Evolutionary conservation across 495 filamentous ascomycete species (phyloP).

Genomic region (Symbiotaphrina buchneri): DNA sequence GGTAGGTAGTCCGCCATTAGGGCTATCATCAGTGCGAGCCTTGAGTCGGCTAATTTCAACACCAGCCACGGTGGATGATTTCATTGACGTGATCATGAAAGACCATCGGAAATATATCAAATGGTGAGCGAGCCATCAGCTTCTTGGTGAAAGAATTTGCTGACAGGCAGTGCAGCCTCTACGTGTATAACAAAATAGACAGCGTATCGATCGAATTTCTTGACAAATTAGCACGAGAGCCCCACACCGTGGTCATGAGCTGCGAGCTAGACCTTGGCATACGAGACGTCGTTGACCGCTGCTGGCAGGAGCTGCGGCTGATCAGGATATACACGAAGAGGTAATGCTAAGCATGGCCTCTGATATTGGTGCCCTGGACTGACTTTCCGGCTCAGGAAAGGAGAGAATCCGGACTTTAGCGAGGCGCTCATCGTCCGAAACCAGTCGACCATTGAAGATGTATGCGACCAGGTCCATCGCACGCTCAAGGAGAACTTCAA

Average conservation of each 20-base stretch:
- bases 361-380: background rate
- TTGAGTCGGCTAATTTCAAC: background rate
- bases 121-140: conserved; percentile 19
- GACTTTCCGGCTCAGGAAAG: conserved; percentile 11
- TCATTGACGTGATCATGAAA: conserved; percentile 99
- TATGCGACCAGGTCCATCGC: conserved; percentile 88
- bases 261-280: conserved; percentile 97
- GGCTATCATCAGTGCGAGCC: background rate
- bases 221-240: conserved; percentile 76
- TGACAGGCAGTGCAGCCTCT: conserved; percentile 36
- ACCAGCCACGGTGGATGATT: conserved; percentile 80
- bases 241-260: conserved; percentile 88
- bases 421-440: conserved; percentile 86
- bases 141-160: background rate
- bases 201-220: conserved; percentile 83
- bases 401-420: conserved; percentile 69
- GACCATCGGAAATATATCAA: conserved; percentile 96
- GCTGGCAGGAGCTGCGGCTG: conserved; percentile 83
- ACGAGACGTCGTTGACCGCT: conserved; percentile 80
- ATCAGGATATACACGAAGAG: conserved; percentile 94
- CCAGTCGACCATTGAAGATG: conserved; percentile 82
- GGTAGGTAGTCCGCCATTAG: conserved; percentile 17
- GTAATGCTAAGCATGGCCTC: conserved; percentile 9
- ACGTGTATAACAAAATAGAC: conserved; percentile 99
- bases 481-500: conserved; percentile 97